Percentiles rank a stretch among this genome's conserved stretches.
phyloP scores from a whole-genome alignment of 2,329 filamentous ascomycete species.

The Sclerotinia subarctica region DNA sequence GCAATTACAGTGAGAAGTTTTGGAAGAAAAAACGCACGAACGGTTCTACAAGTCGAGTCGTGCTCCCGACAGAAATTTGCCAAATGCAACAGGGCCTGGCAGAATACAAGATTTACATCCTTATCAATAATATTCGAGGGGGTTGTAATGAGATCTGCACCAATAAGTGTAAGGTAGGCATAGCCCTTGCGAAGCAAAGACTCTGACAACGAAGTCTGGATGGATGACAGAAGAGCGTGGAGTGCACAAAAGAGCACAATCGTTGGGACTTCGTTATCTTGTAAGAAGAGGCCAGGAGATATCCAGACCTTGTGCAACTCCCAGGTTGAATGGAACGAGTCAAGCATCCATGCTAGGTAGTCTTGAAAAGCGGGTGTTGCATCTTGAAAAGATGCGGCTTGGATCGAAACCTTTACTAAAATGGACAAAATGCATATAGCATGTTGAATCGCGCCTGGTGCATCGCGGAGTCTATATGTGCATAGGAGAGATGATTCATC shows the following conservation, averaged over 20 bases:
- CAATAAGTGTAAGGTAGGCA: constrained; percentile 32
- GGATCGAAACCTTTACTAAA: constrained; percentile 34
- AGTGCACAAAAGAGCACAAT: constrained; percentile 29
- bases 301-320: constrained; percentile 30
- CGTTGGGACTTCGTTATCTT: constrained; percentile 21
- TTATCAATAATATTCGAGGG: constrained; percentile 25
- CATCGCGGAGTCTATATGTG: constrained; percentile 32
- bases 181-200: constrained; percentile 37
- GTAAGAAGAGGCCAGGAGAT: constrained; percentile 13
- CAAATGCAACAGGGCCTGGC: constrained; percentile 32
- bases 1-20: constrained; percentile 23
- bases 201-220: constrained; percentile 24
- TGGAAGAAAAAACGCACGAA: constrained; percentile 32
- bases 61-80: constrained; percentile 29
- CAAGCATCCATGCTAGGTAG: constrained; percentile 38
- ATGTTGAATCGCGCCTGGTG: constrained; percentile 33
- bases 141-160: constrained; percentile 30
- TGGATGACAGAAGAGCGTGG: constrained; percentile 30
- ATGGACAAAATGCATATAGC: constrained; percentile 32
- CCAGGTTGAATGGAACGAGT: constrained; percentile 32
- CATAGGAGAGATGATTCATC: constrained; percentile 21
- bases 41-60: constrained; percentile 28
- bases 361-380: constrained; percentile 37
- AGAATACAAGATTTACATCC: constrained; percentile 23
- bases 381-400: constrained; percentile 30